Evolutionary conservation across 148 eudicot genomes (phyloP).

Genomic region (Bassia scoparia): DNA sequence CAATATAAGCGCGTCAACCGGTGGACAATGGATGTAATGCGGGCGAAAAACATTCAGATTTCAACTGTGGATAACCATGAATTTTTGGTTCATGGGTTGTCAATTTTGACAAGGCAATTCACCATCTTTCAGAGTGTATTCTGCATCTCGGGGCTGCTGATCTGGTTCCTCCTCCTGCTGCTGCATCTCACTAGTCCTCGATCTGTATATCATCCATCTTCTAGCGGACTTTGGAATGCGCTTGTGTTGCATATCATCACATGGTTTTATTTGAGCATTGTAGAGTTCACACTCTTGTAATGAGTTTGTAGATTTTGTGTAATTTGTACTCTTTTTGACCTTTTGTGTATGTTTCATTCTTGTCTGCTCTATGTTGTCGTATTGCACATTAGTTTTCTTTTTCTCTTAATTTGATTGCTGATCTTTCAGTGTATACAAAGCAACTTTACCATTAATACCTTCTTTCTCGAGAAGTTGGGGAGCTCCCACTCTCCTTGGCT

Average conservation of each 20-base stretch:
- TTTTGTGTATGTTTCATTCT: background rate
- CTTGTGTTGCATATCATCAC: background rate
- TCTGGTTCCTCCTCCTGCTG: constrained; percentile 17
- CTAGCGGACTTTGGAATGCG: background rate
- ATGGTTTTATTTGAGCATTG: background rate
- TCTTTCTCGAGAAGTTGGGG: too few species aligned
- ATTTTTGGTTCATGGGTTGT: constrained; percentile 90
- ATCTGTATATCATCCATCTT: background rate
- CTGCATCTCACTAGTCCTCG: constrained; percentile 4
- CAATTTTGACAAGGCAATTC: constrained; percentile 58
- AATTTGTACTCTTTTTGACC: background rate
- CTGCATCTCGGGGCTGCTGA: constrained; percentile 33
- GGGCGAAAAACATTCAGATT: constrained; percentile 49
- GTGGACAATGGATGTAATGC: constrained; percentile 42
- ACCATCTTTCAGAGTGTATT: constrained; percentile 38
- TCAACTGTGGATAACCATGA: constrained; percentile 56
- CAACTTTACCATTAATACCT: too few species aligned
- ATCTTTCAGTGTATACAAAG: too few species aligned
- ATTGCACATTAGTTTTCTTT: background rate
- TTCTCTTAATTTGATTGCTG: background rate
- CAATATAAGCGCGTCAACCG: constrained; percentile 48
- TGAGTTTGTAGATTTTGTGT: background rate
- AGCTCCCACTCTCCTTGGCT: too few species aligned
- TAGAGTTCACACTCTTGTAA: background rate
- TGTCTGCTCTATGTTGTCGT: background rate